Percentiles rank a stretch among this genome's conserved stretches.
Evolutionary conservation across 768 basidiomycete genomes (phyloP).

Genomic region (Solioccasus polychromus): DNA sequence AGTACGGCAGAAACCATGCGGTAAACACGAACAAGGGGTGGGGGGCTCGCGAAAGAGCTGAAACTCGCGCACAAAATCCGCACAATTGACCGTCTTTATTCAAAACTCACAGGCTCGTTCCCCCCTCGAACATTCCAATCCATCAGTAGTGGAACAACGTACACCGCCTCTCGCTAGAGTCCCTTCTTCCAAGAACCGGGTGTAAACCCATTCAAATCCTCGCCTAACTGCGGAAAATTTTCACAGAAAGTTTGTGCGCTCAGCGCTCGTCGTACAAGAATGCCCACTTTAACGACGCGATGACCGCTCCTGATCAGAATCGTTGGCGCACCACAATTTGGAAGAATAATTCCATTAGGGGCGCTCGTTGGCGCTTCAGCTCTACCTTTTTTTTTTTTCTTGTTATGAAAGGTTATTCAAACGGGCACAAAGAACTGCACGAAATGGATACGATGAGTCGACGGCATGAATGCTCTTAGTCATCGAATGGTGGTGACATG

Average conservation of each 20-base stretch:
- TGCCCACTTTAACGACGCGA: slow-evolving; percentile 10
- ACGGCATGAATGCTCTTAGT: slow-evolving; percentile 91
- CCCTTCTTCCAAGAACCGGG: background rate
- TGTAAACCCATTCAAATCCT: background rate
- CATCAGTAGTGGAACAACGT: background rate
- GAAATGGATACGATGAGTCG: slow-evolving; percentile 89
- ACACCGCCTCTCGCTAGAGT: background rate
- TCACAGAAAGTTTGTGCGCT: background rate
- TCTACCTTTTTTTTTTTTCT: too few relatives aligned
- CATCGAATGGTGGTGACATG: slow-evolving; percentile 74
- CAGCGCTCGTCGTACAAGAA: too few relatives aligned
- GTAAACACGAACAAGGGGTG: too few relatives aligned
- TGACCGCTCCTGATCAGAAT: too few relatives aligned
- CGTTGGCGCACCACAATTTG: too few relatives aligned
- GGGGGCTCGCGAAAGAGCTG: too few relatives aligned
- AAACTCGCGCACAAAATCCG: too few relatives aligned
- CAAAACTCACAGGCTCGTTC: too few relatives aligned
- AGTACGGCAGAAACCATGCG: too few relatives aligned
- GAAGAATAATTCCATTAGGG: slow-evolving; percentile 6
- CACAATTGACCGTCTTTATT: too few relatives aligned
- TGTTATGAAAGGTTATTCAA: too few relatives aligned
- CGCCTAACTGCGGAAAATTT: background rate
- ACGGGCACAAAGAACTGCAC: slow-evolving; percentile 95
- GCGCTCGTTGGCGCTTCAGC: slow-evolving; percentile 46
- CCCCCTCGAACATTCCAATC: background rate